phyloP scores from a whole-genome alignment of 768 basidiomycete genomes.

The Macrolepiota albuminosa region DNA sequence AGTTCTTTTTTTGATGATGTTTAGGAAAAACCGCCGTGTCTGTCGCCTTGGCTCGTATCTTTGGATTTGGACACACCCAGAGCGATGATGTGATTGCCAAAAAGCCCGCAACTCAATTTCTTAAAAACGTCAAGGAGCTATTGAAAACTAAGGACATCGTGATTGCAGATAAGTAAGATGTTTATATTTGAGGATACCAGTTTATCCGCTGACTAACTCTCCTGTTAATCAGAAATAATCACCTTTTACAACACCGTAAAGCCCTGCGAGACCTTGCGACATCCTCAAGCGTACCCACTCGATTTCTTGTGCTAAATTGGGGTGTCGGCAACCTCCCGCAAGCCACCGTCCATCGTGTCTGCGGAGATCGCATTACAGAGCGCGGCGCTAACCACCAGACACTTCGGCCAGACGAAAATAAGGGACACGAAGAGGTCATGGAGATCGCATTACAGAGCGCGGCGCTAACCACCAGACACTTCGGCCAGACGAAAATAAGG shows the following conservation, averaged over 20 bases:
- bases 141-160: conserved; percentile 70
- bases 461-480: conserved; percentile 87
- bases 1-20: background rate
- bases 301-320: conserved; percentile 84
- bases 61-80: conserved; percentile 88
- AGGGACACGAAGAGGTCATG: conserved; percentile 73
- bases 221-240: conserved; percentile 70
- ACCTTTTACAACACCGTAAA: conserved; percentile 73
- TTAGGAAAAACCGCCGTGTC: conserved; percentile 86
- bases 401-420: conserved; percentile 51
- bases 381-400: conserved; percentile 88
- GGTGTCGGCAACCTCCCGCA: conserved; percentile 45
- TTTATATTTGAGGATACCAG: conserved; percentile 1
- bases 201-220: background rate
- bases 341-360: conserved; percentile 67
- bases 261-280: conserved; percentile 55
- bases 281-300: conserved; percentile 47
- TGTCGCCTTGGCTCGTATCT: conserved; percentile 73
- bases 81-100: conserved; percentile 85
- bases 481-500: conserved; percentile 41
- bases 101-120: conserved; percentile 64
- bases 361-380: conserved; percentile 62
- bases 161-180: conserved; percentile 85
- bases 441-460: conserved; percentile 65
- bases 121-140: conserved; percentile 64